These are phyloP conservation scores for Aspergillus funiculosus DNA, from an alignment of 495 filamentous ascomycete species.

Conservation along the genomic window DNA sequence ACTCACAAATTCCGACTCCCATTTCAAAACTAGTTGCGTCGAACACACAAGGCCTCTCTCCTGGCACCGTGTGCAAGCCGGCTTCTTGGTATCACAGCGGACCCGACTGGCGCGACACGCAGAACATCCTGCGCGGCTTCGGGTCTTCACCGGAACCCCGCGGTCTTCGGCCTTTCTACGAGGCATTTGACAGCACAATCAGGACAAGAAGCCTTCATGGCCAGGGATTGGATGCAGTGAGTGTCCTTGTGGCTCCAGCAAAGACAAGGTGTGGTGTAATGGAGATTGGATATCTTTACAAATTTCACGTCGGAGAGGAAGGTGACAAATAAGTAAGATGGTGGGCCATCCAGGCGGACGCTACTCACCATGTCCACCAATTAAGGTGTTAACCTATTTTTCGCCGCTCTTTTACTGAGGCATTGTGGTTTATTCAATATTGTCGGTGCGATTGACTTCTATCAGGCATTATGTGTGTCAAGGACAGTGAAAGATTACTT, in stretches of 20 bases:
- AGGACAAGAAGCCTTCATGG: neutral
- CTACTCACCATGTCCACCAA: no score
- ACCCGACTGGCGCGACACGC: slow-evolving; percentile 42
- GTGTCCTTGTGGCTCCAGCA: neutral
- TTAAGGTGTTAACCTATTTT: no score
- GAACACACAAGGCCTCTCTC: slow-evolving; percentile 36
- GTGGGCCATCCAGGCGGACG: no score
- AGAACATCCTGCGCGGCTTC: slow-evolving; percentile 40
- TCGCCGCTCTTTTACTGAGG: no score
- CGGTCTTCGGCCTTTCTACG: slow-evolving; percentile 43
- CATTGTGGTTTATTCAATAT: no score
- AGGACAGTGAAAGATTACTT: no score
- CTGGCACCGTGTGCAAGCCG: slow-evolving; percentile 36
- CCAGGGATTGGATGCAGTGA: neutral
- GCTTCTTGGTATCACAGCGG: slow-evolving; percentile 41
- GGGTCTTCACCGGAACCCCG: slow-evolving; percentile 40
- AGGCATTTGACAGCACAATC: slow-evolving; percentile 31
- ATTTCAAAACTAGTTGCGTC: slow-evolving; percentile 39
- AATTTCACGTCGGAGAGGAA: no score
- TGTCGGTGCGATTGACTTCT: no score
- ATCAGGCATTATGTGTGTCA: no score
- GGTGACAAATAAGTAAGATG: no score
- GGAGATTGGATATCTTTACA: slow-evolving; percentile 16
- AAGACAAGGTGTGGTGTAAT: neutral
- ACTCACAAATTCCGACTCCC: slow-evolving; percentile 42